Base-by-base conservation (phyloP, 176 grass and related monocot genomes). In the Miscanthus lutarioriparius region DNA sequence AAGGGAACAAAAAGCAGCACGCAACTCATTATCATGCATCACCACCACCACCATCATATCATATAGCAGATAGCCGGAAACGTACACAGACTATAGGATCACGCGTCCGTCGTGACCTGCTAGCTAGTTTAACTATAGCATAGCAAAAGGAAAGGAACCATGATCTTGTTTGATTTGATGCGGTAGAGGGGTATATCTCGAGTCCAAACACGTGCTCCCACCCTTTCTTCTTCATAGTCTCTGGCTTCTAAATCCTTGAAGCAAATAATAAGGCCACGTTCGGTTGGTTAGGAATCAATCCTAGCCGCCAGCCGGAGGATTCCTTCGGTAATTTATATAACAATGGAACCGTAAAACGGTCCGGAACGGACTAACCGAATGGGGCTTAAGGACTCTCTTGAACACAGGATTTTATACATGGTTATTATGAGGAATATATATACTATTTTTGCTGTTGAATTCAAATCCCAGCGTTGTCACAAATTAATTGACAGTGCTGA, bases 71-170 rank as follows among this genome's bases (percentile, higher is more conserved):
- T 70, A 38, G 48, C 36, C 33, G 6, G 62, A 76, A 54, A 28
- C 28, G 72, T 69, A 27, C 62, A 45, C 78, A 68, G 54, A 45
- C 25, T 14, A 26, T 25, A 74, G 66, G 80, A 30, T 17, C 81
- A 84, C 68, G 69, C 75, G 45, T 48, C 58, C 69, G 28, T 58
- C 37, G 61, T 74, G 75, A 32, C 10, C 64, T 0, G 2, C 23
- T 23, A 8, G 43, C 70, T 43, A 73, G 43, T n/a, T 23, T 32
- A 84, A 59, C 8, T 23, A 59, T 5, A 70, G 70, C 13, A 70
- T n/a, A 37, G 48, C 64, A 33, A 8, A 62, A 62, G 58, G 23
- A 26, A 77, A 12, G 64, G 78, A 82, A 82, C 41, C 27, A 6
- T 51, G 40, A 22, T 39, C 32, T 63, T 27, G 10, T 72, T 71